Percentiles rank a stretch among this genome's conserved stretches.
Conservation (phyloP, 495 filamentous ascomycete species). For the Tirmania nivea region DNA sequence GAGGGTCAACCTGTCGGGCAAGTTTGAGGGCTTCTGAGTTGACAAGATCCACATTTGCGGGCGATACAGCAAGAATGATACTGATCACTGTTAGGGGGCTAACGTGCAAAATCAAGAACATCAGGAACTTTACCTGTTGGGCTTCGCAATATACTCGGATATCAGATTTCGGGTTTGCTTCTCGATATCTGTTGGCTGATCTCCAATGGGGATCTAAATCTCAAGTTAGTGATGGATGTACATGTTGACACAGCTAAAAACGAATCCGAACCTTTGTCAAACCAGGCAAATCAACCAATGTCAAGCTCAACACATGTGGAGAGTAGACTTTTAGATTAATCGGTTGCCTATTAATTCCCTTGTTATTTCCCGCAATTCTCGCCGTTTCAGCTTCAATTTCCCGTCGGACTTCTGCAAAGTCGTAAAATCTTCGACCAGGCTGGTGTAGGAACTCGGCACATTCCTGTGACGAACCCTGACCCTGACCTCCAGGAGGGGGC, state of each 20-base stretch:
- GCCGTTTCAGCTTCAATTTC: constrained; percentile 96
- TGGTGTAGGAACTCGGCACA: constrained; percentile 98
- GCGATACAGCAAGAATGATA: constrained; percentile 89
- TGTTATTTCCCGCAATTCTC: constrained; percentile 88
- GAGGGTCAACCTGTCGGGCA: constrained; percentile 85
- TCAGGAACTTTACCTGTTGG: constrained; percentile 41
- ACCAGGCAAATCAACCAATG: constrained; percentile 85
- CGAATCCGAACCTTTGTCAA: constrained; percentile 58
- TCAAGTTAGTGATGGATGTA: not conserved
- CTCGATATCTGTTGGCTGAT: constrained; percentile 95
- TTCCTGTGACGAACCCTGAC: constrained; percentile 38
- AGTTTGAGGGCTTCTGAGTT: constrained; percentile 97
- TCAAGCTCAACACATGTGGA: constrained; percentile 87
- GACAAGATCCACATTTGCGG: constrained; percentile 93
- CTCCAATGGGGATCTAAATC: constrained; percentile 69
- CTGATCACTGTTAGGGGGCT: not conserved
- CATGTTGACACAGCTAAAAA: not conserved
- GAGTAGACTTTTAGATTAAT: constrained; percentile 99
- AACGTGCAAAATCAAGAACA: not conserved
- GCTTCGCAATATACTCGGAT: constrained; percentile 95
- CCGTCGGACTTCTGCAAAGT: constrained; percentile 78
- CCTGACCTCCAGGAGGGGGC: constrained; percentile 12
- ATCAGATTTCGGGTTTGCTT: constrained; percentile 96
- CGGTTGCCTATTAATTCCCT: constrained; percentile 90
- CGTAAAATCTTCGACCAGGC: constrained; percentile 69